These are phyloP conservation scores for Coniferiporia weirii DNA, from an alignment of 1,284 basidiomycete genomes.

Conservation along the genomic window DNA sequence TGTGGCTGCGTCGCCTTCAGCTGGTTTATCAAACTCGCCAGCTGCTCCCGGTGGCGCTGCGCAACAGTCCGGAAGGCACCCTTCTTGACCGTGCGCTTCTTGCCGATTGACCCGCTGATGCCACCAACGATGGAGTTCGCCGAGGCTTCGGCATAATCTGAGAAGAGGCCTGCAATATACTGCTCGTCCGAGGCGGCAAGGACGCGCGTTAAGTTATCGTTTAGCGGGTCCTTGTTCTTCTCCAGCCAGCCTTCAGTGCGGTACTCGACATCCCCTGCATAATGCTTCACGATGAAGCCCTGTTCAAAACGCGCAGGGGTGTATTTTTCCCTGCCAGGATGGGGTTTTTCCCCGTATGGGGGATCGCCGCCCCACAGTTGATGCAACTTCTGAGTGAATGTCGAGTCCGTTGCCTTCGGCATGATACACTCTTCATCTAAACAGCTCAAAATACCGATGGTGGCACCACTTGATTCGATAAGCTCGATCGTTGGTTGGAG, in stretches of 20 bases:
- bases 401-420: slow-evolving; percentile 94
- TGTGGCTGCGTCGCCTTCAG: slow-evolving; percentile 94
- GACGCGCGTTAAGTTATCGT: slow-evolving; percentile 92
- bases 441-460: slow-evolving; percentile 89
- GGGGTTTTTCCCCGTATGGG: slow-evolving; percentile 46
- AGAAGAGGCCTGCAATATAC: slow-evolving; percentile 81
- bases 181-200: slow-evolving; percentile 80
- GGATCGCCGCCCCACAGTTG: slow-evolving; percentile 58
- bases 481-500: slow-evolving; percentile 98
- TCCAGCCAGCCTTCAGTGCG: slow-evolving; percentile 95
- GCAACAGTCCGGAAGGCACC: slow-evolving; percentile 96
- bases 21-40: slow-evolving; percentile 88
- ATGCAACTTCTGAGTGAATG: slow-evolving; percentile 92
- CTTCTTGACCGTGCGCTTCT: slow-evolving; percentile 83
- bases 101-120: slow-evolving; percentile 49
- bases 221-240: slow-evolving; percentile 99
- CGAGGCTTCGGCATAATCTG: slow-evolving; percentile 65
- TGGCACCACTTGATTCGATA: slow-evolving; percentile 74
- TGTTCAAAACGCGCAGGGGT: slow-evolving; percentile 85
- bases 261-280: slow-evolving; percentile 97
- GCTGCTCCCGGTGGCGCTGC: slow-evolving; percentile 95
- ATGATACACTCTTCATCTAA: slow-evolving; percentile 99
- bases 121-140: slow-evolving; percentile 30
- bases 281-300: slow-evolving; percentile 95
- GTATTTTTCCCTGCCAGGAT: slow-evolving; percentile 81